A percentile compares a stretch with the other conserved stretches of the same genome.
phyloP scores from a whole-genome alignment of 306 rosid genomes.

The Dalbergia cochinchinensis region DNA sequence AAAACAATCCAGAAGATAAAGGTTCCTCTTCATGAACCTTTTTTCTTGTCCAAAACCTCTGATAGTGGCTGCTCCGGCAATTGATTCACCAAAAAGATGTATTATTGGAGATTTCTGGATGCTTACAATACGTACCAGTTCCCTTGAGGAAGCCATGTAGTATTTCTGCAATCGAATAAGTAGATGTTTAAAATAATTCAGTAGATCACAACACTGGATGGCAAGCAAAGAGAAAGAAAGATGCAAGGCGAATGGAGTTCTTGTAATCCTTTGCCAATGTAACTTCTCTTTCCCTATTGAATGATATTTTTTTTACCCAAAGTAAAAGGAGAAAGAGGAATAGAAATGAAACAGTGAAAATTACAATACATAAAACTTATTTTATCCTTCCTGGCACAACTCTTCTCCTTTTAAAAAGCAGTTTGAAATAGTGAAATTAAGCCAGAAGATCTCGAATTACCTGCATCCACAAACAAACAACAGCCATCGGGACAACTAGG shows the following conservation, averaged over 20 bases:
- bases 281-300: slow-evolving; percentile 13
- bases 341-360: background rate
- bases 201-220: slow-evolving; percentile 12
- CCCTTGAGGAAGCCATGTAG: slow-evolving; percentile 97
- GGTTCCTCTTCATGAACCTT: slow-evolving; percentile 87
- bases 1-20: slow-evolving; percentile 85
- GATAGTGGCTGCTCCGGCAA: slow-evolving; percentile 88
- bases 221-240: slow-evolving; percentile 25
- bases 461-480: slow-evolving; percentile 94
- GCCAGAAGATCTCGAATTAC: slow-evolving; percentile 48
- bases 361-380: slow-evolving; percentile 16
- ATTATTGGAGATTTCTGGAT: slow-evolving; percentile 92
- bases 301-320: background rate
- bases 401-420: slow-evolving; percentile 1
- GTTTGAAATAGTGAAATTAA: slow-evolving; percentile 7
- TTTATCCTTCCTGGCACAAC: slow-evolving; percentile 10
- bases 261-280: slow-evolving; percentile 23
- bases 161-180: slow-evolving; percentile 69
- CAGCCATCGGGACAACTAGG: slow-evolving; percentile 89
- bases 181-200: slow-evolving; percentile 34
- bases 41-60: slow-evolving; percentile 95
- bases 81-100: slow-evolving; percentile 87
- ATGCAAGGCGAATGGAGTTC: slow-evolving; percentile 12
- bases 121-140: slow-evolving; percentile 89
- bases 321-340: background rate